These are phyloP conservation scores for Adansonia grandidieri DNA, from an alignment of 441 rosid genomes.

Conservation along the genomic window DNA sequence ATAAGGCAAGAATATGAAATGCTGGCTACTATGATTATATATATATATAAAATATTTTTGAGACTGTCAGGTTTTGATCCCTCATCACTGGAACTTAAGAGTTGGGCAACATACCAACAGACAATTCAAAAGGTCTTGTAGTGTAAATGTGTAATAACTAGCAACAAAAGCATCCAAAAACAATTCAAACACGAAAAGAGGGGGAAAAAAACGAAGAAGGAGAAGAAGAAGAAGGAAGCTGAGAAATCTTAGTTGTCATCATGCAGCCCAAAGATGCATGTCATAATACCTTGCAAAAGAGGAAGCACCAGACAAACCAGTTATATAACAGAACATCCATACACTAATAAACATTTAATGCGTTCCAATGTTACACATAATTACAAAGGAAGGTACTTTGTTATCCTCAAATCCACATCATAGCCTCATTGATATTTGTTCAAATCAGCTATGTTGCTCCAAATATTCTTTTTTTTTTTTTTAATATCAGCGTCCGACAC, in stretches of 20 bases:
- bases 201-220: too few species aligned
- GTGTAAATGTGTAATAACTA: not conserved
- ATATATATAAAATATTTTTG: too few species aligned
- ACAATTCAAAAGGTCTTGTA: not conserved
- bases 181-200: not conserved
- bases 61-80: too few species aligned
- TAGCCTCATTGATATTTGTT: not conserved
- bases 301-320: not conserved
- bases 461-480: too few species aligned
- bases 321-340: not conserved
- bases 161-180: not conserved
- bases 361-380: not conserved
- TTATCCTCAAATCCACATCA: not conserved
- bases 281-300: not conserved
- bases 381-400: not conserved
- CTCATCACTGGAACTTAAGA: too few species aligned
- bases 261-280: not conserved
- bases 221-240: not conserved
- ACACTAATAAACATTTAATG: not conserved
- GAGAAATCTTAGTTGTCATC: not conserved
- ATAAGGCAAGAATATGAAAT: not conserved
- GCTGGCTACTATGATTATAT: not conserved
- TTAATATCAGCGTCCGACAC: too few species aligned
- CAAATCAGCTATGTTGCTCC: not conserved
- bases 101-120: too few species aligned